Conservation (phyloP, 2,329 filamentous ascomycete species). For the Diaporthe longicolla region DNA sequence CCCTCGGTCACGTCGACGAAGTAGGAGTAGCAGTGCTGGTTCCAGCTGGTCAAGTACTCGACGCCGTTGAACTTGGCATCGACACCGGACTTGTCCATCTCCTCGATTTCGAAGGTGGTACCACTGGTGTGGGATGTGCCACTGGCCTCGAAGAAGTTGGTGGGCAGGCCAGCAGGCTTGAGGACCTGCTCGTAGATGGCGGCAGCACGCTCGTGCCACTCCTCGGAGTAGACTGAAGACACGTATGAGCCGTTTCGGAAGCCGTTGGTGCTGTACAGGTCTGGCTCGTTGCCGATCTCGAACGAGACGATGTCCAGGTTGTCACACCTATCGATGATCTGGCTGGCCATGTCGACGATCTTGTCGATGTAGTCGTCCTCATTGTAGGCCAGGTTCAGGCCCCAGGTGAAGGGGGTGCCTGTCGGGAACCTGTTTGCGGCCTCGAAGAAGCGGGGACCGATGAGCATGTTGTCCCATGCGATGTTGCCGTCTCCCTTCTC, state of each 20-base stretch:
- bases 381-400: slow-evolving; percentile 64
- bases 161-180: slow-evolving; percentile 54
- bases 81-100: slow-evolving; percentile 56
- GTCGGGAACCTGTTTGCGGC: slow-evolving; percentile 63
- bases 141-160: slow-evolving; percentile 63
- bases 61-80: slow-evolving; percentile 51
- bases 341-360: slow-evolving; percentile 57
- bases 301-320: slow-evolving; percentile 49
- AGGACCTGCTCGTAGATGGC: slow-evolving; percentile 61
- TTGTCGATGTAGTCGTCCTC: slow-evolving; percentile 58
- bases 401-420: slow-evolving; percentile 64
- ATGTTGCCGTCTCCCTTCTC: slow-evolving; percentile 56
- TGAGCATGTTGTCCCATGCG: slow-evolving; percentile 59
- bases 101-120: slow-evolving; percentile 61
- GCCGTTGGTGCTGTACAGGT: slow-evolving; percentile 55
- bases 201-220: slow-evolving; percentile 61
- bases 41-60: slow-evolving; percentile 56
- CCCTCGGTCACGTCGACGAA: slow-evolving; percentile 61
- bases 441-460: slow-evolving; percentile 63
- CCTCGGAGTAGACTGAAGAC: slow-evolving; percentile 58
- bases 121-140: slow-evolving; percentile 65
- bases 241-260: slow-evolving; percentile 60
- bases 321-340: slow-evolving; percentile 45
- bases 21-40: slow-evolving; percentile 69
- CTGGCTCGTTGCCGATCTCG: slow-evolving; percentile 52